Percentiles rank a stretch among this genome's conserved stretches.
Conservation (phyloP, 306 rosid species). For the Vigna nakashimae region DNA sequence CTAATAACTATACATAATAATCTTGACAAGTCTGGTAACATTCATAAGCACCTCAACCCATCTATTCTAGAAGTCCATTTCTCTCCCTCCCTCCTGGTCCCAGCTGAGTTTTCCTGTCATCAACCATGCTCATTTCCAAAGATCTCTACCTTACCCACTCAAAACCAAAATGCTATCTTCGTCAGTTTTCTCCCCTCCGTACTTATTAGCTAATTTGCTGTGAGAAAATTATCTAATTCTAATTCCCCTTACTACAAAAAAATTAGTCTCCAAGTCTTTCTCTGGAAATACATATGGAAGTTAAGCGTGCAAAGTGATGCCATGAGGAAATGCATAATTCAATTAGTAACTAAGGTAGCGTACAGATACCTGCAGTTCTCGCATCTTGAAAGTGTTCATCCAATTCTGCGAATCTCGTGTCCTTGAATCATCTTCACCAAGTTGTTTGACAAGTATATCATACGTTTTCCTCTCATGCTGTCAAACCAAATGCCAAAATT, state of each 20-base stretch:
- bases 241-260: constrained; percentile 8
- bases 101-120: background rate
- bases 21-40: background rate
- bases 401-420: constrained; percentile 92
- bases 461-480: constrained; percentile 98
- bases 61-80: background rate
- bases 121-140: background rate
- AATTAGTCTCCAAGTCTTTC: constrained; percentile 1
- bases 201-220: background rate
- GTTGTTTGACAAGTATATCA: constrained; percentile 95
- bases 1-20: background rate
- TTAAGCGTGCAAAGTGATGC: background rate
- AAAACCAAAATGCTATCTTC: background rate
- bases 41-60: constrained; percentile 13
- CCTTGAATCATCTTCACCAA: constrained; percentile 96
- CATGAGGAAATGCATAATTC: background rate
- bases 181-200: background rate
- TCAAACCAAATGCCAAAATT: constrained; percentile 38
- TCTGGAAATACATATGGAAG: constrained; percentile 6
- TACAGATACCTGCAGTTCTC: constrained; percentile 80
- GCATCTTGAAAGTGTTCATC: constrained; percentile 97
- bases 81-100: background rate
- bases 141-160: background rate
- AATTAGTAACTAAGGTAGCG: background rate
- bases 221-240: background rate